Percentiles rank a stretch among this genome's conserved stretches.
Evolutionary conservation across 306 rosid genomes (phyloP).

Genomic region (Senna tora): DNA sequence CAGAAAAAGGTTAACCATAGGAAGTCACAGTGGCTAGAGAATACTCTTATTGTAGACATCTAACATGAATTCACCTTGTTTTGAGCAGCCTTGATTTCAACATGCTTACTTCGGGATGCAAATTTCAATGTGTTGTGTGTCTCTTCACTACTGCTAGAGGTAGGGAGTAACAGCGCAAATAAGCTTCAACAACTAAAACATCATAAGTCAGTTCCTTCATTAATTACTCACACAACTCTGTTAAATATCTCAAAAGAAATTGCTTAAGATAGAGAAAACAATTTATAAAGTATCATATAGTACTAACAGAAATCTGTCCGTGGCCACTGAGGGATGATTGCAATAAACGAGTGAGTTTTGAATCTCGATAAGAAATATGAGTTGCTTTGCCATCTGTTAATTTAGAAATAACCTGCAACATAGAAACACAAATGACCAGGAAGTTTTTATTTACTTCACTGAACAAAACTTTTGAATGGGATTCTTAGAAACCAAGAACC

Average conservation of each 20-base stretch:
- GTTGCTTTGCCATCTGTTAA: conserved; percentile 80
- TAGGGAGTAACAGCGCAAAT: conserved; percentile 91
- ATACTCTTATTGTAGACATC: conserved; percentile 21
- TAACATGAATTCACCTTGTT: conserved; percentile 57
- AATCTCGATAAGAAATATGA: conserved; percentile 91
- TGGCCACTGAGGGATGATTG: conserved; percentile 93
- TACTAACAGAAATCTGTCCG: conserved; percentile 85
- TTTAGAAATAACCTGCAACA: conserved; percentile 78
- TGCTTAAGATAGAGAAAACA: conserved; percentile 1
- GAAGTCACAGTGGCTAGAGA: conserved; percentile 14
- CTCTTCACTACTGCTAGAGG: conserved; percentile 93
- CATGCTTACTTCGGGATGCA: conserved; percentile 88
- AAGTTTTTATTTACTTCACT: too few species aligned
- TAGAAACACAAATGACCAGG: conserved; percentile 25
- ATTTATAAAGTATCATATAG: background rate
- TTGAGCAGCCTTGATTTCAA: conserved; percentile 85
- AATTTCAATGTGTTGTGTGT: conserved; percentile 88
- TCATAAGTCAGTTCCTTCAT: conserved; percentile 21
- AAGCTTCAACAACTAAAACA: conserved; percentile 58
- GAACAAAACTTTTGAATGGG: conserved; percentile 16
- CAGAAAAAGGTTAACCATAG: background rate
- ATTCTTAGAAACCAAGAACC: conserved; percentile 18
- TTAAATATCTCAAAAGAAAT: conserved; percentile 17
- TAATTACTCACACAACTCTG: background rate
- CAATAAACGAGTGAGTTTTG: conserved; percentile 85